Percentiles rank a stretch among this genome's conserved stretches.
Conservation (phyloP, 2,329 filamentous ascomycete species). For the Escovopsis sp. region DNA sequence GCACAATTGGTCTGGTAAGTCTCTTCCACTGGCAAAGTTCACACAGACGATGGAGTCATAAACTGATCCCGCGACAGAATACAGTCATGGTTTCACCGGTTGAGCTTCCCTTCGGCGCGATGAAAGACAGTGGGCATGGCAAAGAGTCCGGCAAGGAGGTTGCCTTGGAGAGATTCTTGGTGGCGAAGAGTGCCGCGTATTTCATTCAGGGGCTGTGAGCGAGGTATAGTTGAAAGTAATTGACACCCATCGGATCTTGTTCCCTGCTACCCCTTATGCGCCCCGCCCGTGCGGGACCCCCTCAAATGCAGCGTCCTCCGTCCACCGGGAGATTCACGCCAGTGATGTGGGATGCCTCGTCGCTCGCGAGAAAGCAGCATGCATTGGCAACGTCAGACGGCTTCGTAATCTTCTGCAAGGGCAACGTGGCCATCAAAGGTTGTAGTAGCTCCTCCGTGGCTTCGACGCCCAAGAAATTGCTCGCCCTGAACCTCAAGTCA, state of each 20-base stretch:
- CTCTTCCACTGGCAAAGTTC: no score
- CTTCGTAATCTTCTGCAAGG: constrained; percentile 37
- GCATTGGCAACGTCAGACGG: constrained; percentile 55
- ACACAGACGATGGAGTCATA: background rate
- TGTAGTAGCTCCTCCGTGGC: constrained; percentile 46
- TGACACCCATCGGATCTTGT: no score
- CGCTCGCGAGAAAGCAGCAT: constrained; percentile 52
- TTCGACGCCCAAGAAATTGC: constrained; percentile 42
- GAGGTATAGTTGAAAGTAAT: no score
- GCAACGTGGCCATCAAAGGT: constrained; percentile 36
- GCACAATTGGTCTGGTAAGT: constrained; percentile 23
- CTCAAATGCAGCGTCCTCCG: constrained; percentile 13
- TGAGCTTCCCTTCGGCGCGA: constrained; percentile 31
- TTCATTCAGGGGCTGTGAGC: constrained; percentile 16
- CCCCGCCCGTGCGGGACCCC: background rate
- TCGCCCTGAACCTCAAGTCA: no score
- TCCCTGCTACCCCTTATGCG: background rate
- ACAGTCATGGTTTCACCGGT: constrained; percentile 25
- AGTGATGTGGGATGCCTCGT: constrained; percentile 57
- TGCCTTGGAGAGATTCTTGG: constrained; percentile 29
- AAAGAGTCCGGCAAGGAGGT: constrained; percentile 33
- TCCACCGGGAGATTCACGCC: constrained; percentile 48
- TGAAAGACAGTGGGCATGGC: constrained; percentile 31
- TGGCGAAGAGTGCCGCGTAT: constrained; percentile 30
- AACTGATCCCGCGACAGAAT: constrained; percentile 13